Conservation (phyloP, 148 eudicot species). For the Spergularia bocconei region DNA sequence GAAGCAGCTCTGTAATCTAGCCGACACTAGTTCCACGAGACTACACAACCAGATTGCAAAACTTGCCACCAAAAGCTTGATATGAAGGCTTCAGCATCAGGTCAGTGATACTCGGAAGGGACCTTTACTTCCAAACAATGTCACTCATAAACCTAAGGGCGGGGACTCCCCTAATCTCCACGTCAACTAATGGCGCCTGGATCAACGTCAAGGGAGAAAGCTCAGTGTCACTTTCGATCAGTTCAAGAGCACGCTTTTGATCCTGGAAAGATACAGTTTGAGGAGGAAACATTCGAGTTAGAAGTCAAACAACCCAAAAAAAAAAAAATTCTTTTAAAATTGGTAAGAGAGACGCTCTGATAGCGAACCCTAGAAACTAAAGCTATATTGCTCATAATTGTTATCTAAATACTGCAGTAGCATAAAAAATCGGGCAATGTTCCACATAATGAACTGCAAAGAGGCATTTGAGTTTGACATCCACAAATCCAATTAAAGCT, state of each 20-base stretch:
- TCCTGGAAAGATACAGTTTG: slow-evolving; percentile 49
- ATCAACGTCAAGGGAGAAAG: slow-evolving; percentile 67
- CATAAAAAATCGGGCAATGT: not conserved
- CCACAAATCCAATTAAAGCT: not conserved
- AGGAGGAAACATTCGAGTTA: slow-evolving; percentile 1
- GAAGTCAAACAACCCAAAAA: too few species aligned
- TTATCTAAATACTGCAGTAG: not conserved
- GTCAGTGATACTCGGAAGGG: not conserved
- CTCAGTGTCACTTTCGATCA: slow-evolving; percentile 66
- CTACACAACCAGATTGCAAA: not conserved
- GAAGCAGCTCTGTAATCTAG: not conserved
- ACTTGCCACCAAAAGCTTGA: not conserved
- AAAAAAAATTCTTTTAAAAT: too few species aligned
- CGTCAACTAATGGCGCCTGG: slow-evolving; percentile 91
- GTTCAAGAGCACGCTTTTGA: slow-evolving; percentile 76
- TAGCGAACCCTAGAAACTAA: too few species aligned
- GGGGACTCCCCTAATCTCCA: slow-evolving; percentile 97
- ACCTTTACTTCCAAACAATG: slow-evolving; percentile 80
- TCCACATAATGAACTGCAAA: not conserved
- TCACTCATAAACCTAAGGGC: slow-evolving; percentile 96
- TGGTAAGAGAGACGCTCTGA: too few species aligned
- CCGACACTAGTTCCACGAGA: not conserved
- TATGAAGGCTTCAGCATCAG: not conserved
- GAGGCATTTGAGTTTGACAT: not conserved
- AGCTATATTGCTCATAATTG: not conserved